phyloP scores from a whole-genome alignment of 2,329 filamentous ascomycete species.

The Leptographium wingfieldii region DNA sequence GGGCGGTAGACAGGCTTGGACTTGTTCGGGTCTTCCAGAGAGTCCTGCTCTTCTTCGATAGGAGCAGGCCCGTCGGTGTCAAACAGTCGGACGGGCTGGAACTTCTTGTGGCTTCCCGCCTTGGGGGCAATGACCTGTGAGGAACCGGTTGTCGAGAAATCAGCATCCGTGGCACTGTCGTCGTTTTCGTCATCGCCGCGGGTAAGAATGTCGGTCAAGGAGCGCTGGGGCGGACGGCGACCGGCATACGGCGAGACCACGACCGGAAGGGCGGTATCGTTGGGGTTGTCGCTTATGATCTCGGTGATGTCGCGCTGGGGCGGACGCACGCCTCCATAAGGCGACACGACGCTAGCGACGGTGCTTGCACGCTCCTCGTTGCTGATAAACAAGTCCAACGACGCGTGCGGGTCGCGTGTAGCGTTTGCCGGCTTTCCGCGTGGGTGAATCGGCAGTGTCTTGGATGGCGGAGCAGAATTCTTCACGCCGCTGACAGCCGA shows the following conservation, averaged over 20 bases:
- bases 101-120: slow-evolving; percentile 46
- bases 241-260: slow-evolving; percentile 34
- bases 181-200: slow-evolving; percentile 27
- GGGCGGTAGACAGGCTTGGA: slow-evolving; percentile 42
- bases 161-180: background rate
- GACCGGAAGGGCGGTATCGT: slow-evolving; percentile 21
- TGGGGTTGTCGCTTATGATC: slow-evolving; percentile 47
- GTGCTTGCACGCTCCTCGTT: slow-evolving; percentile 40
- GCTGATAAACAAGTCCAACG: slow-evolving; percentile 61
- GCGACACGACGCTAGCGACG: slow-evolving; percentile 38
- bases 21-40: slow-evolving; percentile 24
- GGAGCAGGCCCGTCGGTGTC: slow-evolving; percentile 21
- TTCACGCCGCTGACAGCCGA: slow-evolving; percentile 46
- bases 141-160: slow-evolving; percentile 9
- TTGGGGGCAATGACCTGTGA: slow-evolving; percentile 36
- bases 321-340: slow-evolving; percentile 46
- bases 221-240: slow-evolving; percentile 48
- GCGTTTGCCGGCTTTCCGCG: slow-evolving; percentile 41
- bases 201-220: slow-evolving; percentile 57
- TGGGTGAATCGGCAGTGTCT: slow-evolving; percentile 29
- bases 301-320: slow-evolving; percentile 60
- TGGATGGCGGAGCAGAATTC: slow-evolving; percentile 15
- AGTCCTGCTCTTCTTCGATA: slow-evolving; percentile 25
- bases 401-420: slow-evolving; percentile 53
- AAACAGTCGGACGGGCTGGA: slow-evolving; percentile 50